Conservation (phyloP, 2,329 filamentous ascomycete genomes). For the Juglanconis sp. region DNA sequence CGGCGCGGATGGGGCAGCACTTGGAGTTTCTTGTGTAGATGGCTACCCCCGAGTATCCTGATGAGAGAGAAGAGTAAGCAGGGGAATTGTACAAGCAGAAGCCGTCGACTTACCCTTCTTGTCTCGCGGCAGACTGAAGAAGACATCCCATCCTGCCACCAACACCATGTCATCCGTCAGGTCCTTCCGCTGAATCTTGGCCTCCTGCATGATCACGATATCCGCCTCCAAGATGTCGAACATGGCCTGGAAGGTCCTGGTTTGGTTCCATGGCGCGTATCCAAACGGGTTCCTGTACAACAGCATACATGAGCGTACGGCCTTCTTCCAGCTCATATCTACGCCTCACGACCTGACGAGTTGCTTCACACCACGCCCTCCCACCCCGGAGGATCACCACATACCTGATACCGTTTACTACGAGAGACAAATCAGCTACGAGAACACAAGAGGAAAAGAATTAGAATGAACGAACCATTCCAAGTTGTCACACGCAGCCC, state of each 20-base stretch:
- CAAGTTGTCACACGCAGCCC: conserved; percentile 78
- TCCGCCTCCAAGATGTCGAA: conserved; percentile 91
- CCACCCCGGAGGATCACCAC: conserved; percentile 1
- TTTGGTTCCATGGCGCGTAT: conserved; percentile 79
- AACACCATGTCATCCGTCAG: conserved; percentile 93
- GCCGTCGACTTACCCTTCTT: conserved; percentile 71
- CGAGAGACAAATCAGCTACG: conserved; percentile 24
- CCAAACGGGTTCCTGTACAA: conserved; percentile 68
- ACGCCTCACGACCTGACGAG: neutral
- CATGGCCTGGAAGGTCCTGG: conserved; percentile 78
- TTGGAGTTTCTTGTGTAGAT: conserved; percentile 88
- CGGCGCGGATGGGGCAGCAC: conserved; percentile 82
- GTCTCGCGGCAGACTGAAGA: conserved; percentile 86
- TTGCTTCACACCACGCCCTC: neutral
- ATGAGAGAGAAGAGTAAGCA: conserved; percentile 8
- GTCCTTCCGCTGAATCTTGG: conserved; percentile 93
- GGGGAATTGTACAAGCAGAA: neutral
- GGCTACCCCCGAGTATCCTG: conserved; percentile 92
- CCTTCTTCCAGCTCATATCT: neutral
- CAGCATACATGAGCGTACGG: neutral
- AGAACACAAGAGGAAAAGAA: conserved; percentile 3
- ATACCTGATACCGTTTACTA: conserved; percentile 80
- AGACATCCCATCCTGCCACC: conserved; percentile 92
- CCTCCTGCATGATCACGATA: conserved; percentile 92
- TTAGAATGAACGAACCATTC: conserved; percentile 60